Conservation (phyloP, 441 rosid species). For the Adansonia grandidieri region DNA sequence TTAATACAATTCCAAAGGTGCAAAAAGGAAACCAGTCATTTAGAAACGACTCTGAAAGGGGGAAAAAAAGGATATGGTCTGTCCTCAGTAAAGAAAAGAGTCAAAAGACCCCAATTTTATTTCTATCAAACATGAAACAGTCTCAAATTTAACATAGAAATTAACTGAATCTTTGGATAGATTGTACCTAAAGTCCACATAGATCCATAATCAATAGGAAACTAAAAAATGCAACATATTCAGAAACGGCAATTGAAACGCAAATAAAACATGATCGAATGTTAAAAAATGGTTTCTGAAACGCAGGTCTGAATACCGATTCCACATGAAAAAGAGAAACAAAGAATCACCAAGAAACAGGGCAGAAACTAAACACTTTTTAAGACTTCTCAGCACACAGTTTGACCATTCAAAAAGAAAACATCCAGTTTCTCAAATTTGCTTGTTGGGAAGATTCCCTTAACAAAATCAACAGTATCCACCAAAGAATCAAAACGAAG, state of each 20-base stretch:
- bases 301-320: neutral
- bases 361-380: neutral
- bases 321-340: neutral
- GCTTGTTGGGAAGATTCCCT: neutral
- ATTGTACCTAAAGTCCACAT: neutral
- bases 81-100: neutral
- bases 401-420: neutral
- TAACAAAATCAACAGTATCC: neutral
- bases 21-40: conserved; percentile 3
- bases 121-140: neutral
- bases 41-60: neutral
- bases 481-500: neutral
- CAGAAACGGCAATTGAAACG: neutral
- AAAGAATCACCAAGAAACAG: neutral
- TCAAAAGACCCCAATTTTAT: neutral
- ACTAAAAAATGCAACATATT: neutral
- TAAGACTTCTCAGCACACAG: neutral
- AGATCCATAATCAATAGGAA: neutral
- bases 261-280: conserved; percentile 5
- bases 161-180: neutral
- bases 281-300: neutral
- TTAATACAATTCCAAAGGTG: neutral
- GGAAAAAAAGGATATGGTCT: neutral
- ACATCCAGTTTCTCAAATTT: neutral
- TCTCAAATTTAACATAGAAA: neutral